Base-by-base conservation (phyloP, 1,284 basidiomycete genomes). In the Cystobasidium pallidum region DNA sequence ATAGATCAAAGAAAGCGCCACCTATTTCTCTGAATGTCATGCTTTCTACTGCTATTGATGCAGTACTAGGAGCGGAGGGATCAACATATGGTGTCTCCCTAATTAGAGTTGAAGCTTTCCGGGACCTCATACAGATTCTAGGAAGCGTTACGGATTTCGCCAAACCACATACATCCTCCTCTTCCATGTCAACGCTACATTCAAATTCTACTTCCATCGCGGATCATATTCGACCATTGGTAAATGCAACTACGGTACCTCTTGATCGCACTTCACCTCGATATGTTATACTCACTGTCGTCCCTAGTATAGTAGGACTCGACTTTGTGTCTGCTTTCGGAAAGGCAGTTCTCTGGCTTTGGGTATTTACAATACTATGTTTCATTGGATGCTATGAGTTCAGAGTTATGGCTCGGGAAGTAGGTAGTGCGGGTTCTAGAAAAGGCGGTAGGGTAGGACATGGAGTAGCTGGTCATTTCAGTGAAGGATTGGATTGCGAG, bases 301-400 rank as follows among this genome's bases (percentile, higher is more conserved):
- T 79, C 8, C 77, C 78, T 0, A 74, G 74, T 0, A 61, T 76
- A 28, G 47, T 79, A 36, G 75, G 75, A 10, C 65, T 79, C 54
- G 78, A 79, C 63, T 75, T 79, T 11, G 74, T 76, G 36, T 64
- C 74, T n/a, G 75, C 75, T 1, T 78, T 78, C 68, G 77, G 76
- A 21, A 73, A 71, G 17, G 75, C 77, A 1, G 67, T 77, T 41
- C 28, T 75, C 19, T 75, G 76, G 70, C 73, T 78, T 49, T 66
- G 75, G 51, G 30, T 76, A 24, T 75, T 78, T 58, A 74, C 73
- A 4, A 2, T 63, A 30, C 8, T 78, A 32, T 65, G 72, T 4
- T 30, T 65, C 1, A 19, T 73, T 17, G 66, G 57, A 2, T 62
- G 78, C 3, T 78, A 75, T 71, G 77, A 79, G 58, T 73, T 78